Percentiles rank a stretch among this genome's conserved stretches.
phyloP scores from a whole-genome alignment of 345 rosid species.

The Syzygium jambos region DNA sequence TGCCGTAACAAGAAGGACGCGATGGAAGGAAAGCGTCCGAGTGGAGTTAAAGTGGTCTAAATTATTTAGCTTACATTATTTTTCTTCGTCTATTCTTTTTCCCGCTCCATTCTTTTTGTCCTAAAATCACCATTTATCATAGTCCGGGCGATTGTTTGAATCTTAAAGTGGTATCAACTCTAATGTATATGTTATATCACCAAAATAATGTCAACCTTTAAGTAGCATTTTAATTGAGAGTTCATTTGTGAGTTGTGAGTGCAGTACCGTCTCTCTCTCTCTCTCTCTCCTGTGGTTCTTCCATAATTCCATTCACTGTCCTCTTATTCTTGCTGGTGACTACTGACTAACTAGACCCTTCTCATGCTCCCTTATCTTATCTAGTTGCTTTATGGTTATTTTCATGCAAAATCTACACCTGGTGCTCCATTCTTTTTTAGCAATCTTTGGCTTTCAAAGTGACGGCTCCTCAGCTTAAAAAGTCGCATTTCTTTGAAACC shows the following conservation, averaged over 20 bases:
- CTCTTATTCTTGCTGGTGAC: not conserved
- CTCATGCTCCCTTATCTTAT: not conserved
- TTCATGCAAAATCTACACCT: not conserved
- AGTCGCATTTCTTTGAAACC: not conserved
- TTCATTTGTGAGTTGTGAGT: not conserved
- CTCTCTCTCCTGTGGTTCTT: not conserved
- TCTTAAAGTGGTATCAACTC: not conserved
- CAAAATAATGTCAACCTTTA: not conserved
- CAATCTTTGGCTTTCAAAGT: not conserved
- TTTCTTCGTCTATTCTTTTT: not conserved
- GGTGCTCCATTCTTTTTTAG: not conserved
- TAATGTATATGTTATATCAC: not conserved
- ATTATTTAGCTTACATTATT: conserved; percentile 14
- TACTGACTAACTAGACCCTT: not conserved
- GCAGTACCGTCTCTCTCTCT: not conserved
- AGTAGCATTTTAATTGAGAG: not conserved
- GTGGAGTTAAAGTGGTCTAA: conserved; percentile 62
- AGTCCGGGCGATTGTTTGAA: not conserved
- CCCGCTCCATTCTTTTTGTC: not conserved
- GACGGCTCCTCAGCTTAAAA: not conserved
- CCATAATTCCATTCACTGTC: not conserved
- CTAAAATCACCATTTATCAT: not conserved
- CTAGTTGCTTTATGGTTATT: not conserved
- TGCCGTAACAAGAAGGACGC: conserved; percentile 86
- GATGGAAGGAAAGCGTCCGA: conserved; percentile 90